Evolutionary conservation across 106 monocot species (phyloP).

Genomic region (Alisma plantagoaquatica): DNA sequence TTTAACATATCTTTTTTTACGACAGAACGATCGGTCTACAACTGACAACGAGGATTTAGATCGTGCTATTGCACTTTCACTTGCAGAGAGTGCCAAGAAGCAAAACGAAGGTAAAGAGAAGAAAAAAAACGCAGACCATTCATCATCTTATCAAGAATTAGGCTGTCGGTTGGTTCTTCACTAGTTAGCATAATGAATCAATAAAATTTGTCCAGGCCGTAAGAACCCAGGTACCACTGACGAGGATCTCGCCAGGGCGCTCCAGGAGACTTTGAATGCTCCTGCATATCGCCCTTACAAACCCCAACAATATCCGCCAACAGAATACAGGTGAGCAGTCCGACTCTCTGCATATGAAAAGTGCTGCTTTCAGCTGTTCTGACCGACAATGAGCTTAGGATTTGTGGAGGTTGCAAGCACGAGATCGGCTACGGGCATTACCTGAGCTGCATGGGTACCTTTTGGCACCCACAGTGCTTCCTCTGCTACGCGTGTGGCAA

Average conservation of each 20-base stretch:
- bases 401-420: constrained; percentile 73
- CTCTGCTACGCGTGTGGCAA: constrained; percentile 51
- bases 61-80: constrained; percentile 76
- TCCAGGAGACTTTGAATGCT: constrained; percentile 51
- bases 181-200: not conserved
- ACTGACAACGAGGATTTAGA: constrained; percentile 81
- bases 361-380: not conserved
- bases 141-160: not conserved
- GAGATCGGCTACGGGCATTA: constrained; percentile 97
- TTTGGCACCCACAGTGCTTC: constrained; percentile 94
- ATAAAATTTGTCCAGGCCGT: constrained; percentile 9
- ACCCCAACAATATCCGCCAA: constrained; percentile 43
- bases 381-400: constrained; percentile 15
- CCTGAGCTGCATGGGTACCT: constrained; percentile 84
- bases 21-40: constrained; percentile 62
- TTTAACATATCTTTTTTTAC: no score
- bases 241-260: constrained; percentile 53
- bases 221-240: constrained; percentile 34
- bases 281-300: constrained; percentile 29
- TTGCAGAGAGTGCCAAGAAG: constrained; percentile 66
- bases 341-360: not conserved
- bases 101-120: no score
- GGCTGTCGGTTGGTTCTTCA: not conserved
- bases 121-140: constrained; percentile 27
- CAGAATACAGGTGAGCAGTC: constrained; percentile 48